Conservation (phyloP, 768 basidiomycete genomes). For the Glaciozyma martinii region DNA sequence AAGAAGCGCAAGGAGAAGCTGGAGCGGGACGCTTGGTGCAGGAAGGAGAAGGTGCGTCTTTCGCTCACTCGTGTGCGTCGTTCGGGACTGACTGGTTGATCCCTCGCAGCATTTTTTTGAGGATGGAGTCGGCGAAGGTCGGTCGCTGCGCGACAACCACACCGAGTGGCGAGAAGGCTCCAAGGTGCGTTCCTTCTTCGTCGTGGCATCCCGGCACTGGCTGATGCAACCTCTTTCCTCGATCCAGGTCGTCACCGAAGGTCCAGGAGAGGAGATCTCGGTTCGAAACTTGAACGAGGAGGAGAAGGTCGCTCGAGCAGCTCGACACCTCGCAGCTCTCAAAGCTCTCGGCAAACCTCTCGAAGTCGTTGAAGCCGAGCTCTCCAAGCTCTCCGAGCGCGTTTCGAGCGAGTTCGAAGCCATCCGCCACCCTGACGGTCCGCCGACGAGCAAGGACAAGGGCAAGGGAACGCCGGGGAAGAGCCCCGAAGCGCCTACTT, state of each 20-base stretch:
- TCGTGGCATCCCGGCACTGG: neutral
- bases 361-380: constrained; percentile 19
- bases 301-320: constrained; percentile 22
- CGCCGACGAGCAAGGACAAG: neutral
- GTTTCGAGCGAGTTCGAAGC: constrained; percentile 4
- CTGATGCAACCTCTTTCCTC: neutral
- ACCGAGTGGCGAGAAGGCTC: neutral
- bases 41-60: constrained; percentile 11
- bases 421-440: neutral
- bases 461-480: neutral
- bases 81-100: neutral
- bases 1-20: constrained; percentile 22
- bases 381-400: constrained; percentile 11
- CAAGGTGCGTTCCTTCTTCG: neutral
- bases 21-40: constrained; percentile 27
- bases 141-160: neutral
- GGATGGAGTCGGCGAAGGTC: constrained; percentile 8
- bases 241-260: constrained; percentile 8
- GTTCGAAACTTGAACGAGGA: constrained; percentile 19
- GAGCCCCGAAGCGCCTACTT: neutral
- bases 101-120: constrained; percentile 17
- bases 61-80: too few species aligned
- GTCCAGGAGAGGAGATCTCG: constrained; percentile 5
- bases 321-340: constrained; percentile 28
- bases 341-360: constrained; percentile 17